These are phyloP conservation scores for Zea luxurians DNA, from an alignment of 176 grass and related monocot species.

Conservation along the genomic window DNA sequence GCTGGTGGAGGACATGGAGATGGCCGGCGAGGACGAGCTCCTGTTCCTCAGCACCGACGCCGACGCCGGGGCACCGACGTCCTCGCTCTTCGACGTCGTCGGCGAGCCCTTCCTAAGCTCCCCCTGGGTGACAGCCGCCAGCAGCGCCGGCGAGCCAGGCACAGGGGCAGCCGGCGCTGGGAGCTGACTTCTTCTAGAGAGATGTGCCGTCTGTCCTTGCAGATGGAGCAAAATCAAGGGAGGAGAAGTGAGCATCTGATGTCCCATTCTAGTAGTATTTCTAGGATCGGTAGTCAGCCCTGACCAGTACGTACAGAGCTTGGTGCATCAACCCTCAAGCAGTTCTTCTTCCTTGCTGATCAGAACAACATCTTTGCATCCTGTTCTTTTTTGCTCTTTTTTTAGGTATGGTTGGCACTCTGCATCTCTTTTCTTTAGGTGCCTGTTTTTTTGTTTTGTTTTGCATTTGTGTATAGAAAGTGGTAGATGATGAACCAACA, in stretches of 20 bases:
- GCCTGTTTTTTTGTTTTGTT: conserved; percentile 22
- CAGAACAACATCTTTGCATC: not conserved
- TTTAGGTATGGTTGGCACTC: conserved; percentile 36
- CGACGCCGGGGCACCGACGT: not conserved
- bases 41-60: conserved; percentile 54
- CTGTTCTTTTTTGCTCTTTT: conserved; percentile 16
- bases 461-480: conserved; percentile 50
- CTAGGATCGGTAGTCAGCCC: conserved; percentile 45
- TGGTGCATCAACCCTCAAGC: conserved; percentile 16
- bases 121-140: not conserved
- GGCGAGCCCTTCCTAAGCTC: conserved; percentile 38
- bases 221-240: not conserved
- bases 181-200: conserved; percentile 25
- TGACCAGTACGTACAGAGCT: conserved; percentile 43
- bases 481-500: conserved; percentile 37
- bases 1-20: conserved; percentile 73
- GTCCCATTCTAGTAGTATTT: conserved; percentile 26
- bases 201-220: not conserved
- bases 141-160: conserved; percentile 12
- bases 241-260: conserved; percentile 40
- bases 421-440: conserved; percentile 30
- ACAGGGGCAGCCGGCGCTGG: conserved; percentile 16
- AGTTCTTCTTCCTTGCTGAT: conserved; percentile 28
- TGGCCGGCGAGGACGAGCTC: conserved; percentile 78
- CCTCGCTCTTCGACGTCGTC: conserved; percentile 37